Base-by-base conservation (phyloP, 768 basidiomycete genomes). In the Omphalotus guepiniiformis region DNA sequence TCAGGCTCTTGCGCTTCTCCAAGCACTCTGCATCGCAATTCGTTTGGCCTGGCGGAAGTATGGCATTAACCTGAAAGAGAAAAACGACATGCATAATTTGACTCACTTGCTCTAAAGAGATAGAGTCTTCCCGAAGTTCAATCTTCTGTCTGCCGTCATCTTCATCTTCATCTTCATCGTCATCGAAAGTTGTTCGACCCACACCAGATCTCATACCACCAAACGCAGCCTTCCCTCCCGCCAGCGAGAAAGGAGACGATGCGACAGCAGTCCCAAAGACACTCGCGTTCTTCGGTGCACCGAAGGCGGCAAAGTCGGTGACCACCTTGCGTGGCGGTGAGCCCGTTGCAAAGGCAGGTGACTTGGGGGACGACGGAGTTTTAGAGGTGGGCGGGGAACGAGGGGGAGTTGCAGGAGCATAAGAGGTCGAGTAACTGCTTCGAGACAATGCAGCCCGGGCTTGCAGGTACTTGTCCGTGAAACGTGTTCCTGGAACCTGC, bases 391-490 rank as follows among this genome's bases (percentile, higher is more conserved):
- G 61, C 3, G 73, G 69, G 18, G 63, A 64, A 54, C 69, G 72
- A 48, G 67, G 67, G 41, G 67, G 73, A 41, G 68, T 68, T 53
- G 73, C 72, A 25, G 74, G 76, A 6, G 73, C 63, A 47, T 80
- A 78, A 26, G 78, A 74, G 15, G 75, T 68, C 9, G 72, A 61
- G 51, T 80, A 82, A 2, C 68, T 57, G 50, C 67, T 70, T 32
- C 86, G 78, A 27, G 73, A 68, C 48, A 78, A 64, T 18, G 77
- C 61, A 57, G 83, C 77, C 39, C 87, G 78, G 26, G 85, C 82
- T 55, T 83, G 79, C 22, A 94, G 78, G 64, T 97, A 98, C 64
- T 95, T 94, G 55, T 98, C 94, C 16, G 95, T 97, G 71, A 97
- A 95, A 3, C 95, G 87, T 34, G 92, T 90, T n/a, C 91, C 92